A percentile compares a stretch with the other conserved stretches of the same genome.
Conservation (phyloP, 345 rosid species). For the Linum lewisii region DNA sequence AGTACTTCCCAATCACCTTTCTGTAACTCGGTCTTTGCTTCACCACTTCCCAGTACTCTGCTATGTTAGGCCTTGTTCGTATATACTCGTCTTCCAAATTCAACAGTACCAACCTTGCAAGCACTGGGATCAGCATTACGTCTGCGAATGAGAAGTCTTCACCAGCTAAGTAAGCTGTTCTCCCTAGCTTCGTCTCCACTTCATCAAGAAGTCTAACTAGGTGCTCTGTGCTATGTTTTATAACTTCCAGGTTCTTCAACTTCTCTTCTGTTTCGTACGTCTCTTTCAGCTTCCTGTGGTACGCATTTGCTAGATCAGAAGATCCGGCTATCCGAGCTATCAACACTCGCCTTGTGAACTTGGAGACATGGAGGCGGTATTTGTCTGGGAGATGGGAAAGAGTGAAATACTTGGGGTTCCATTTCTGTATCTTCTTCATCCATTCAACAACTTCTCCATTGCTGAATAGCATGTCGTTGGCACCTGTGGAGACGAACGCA, state of each 20-base stretch:
- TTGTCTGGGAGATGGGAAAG: conserved; percentile 56
- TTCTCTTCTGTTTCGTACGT: conserved; percentile 64
- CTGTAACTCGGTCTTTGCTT: conserved; percentile 63
- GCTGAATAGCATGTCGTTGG: conserved; percentile 32
- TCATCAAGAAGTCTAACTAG: conserved; percentile 57
- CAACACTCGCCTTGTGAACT: conserved; percentile 63
- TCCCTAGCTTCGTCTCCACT: conserved; percentile 45
- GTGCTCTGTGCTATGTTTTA: conserved; percentile 45
- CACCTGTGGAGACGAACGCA: conserved; percentile 48
- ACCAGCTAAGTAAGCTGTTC: conserved; percentile 48
- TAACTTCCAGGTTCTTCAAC: conserved; percentile 39
- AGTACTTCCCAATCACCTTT: conserved; percentile 65
- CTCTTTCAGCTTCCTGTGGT: conserved; percentile 69
- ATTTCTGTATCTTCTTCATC: conserved; percentile 70
- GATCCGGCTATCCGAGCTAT: conserved; percentile 81
- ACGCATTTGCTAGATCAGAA: conserved; percentile 73
- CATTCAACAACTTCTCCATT: conserved; percentile 43
- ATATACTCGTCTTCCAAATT: conserved; percentile 63
- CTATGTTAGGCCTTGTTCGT: conserved; percentile 49
- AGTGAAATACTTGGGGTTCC: conserved; percentile 72
- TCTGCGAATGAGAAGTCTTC: conserved; percentile 86
- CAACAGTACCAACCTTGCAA: conserved; percentile 55
- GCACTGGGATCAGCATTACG: conserved; percentile 56
- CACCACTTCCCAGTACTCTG: conserved; percentile 59
- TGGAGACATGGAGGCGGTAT: conserved; percentile 44